phyloP scores from a whole-genome alignment of 2,329 filamentous ascomycete genomes.

The Xylariaceae sp. region DNA sequence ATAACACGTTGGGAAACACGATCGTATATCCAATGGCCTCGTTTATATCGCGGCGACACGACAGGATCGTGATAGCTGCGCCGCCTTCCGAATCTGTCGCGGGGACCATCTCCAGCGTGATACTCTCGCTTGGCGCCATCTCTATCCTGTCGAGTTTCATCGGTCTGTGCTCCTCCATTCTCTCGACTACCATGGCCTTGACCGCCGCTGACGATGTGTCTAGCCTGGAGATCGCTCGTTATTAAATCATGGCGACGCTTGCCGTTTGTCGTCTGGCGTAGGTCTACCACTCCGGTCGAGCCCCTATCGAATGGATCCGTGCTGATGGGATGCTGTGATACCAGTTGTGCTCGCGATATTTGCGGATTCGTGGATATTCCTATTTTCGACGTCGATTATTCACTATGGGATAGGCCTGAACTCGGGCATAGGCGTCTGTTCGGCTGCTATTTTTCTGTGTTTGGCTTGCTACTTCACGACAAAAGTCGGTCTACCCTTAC shows the following conservation, averaged over 20 bases:
- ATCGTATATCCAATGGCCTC: slow-evolving; percentile 10
- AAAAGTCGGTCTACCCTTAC: slow-evolving; percentile 49
- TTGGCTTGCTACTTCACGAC: slow-evolving; percentile 65
- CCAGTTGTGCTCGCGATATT: slow-evolving; percentile 65
- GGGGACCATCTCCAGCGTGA: slow-evolving; percentile 15
- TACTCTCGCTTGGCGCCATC: slow-evolving; percentile 20
- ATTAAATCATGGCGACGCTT: slow-evolving; percentile 45
- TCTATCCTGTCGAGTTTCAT: slow-evolving; percentile 24
- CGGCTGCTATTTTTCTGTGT: slow-evolving; percentile 62
- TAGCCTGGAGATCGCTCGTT: slow-evolving; percentile 42
- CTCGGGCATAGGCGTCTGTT: slow-evolving; percentile 52
- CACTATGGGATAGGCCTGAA: slow-evolving; percentile 61
- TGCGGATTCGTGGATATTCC: slow-evolving; percentile 61
- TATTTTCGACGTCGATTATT: slow-evolving; percentile 58
- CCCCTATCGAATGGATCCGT: not conserved
- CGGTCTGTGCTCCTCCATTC: slow-evolving; percentile 15
- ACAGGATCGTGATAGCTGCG: not conserved
- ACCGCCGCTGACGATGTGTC: slow-evolving; percentile 1
- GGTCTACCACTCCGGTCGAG: slow-evolving; percentile 23
- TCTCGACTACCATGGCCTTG: not conserved
- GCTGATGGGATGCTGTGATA: not conserved
- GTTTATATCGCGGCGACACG: slow-evolving; percentile 4
- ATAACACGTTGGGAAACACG: not conserved
- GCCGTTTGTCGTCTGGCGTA: slow-evolving; percentile 49
- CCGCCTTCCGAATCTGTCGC: slow-evolving; percentile 7